Evolutionary conservation across 768 basidiomycete genomes (phyloP), one percentile per base, ranked within the genome.

Genomic region (Cystobasidiopsis lactophilus): DNA sequence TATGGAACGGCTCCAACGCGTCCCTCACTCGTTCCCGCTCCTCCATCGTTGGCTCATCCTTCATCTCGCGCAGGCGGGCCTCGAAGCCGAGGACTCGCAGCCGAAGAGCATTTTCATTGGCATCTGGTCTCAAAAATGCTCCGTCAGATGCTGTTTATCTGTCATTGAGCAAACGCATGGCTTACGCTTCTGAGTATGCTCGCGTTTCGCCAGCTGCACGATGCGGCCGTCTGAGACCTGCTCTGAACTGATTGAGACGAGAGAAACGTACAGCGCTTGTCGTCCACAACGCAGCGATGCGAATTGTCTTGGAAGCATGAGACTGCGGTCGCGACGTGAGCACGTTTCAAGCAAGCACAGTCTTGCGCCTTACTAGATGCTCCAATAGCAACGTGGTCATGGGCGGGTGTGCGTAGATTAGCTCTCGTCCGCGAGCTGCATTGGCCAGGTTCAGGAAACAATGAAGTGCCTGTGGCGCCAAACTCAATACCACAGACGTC

Each of bases 21-120:
- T 61, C 60, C 30, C 52, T 14, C 26, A 62, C 61, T 29, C 59
- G 39, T 52, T 62, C 61, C 23, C 61, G 33, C 16, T 60, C 61
- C 19, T 62, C 57, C 33, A 60, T 21, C n/a, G 44, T 51, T 9
- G 57, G 41, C n/a, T 62, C 61, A 9, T 57, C 52, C 46, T 52
- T 50, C 41, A 62, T 51, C 45, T 47, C 46, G 26, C 51, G 30
- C 29, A 62, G 47, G 48, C 43, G 48, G 2, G 23, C 38, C 9
- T 62, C 61, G 19, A 62, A 45, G n/a, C 61, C 61, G 19, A 62
- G 43, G 2, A 55, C 52, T 1, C 59, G 51, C n/a, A 62, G 45
- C 52, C 51, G 38, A 16, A 44, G 40, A 11, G 55, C 52, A 40
- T 56, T 51, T 19, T 56, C 55, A 43, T 52, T 52, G 41, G 13